Base-by-base conservation (phyloP, 2,329 filamentous ascomycete genomes). In the Ophiostoma ulmi region DNA sequence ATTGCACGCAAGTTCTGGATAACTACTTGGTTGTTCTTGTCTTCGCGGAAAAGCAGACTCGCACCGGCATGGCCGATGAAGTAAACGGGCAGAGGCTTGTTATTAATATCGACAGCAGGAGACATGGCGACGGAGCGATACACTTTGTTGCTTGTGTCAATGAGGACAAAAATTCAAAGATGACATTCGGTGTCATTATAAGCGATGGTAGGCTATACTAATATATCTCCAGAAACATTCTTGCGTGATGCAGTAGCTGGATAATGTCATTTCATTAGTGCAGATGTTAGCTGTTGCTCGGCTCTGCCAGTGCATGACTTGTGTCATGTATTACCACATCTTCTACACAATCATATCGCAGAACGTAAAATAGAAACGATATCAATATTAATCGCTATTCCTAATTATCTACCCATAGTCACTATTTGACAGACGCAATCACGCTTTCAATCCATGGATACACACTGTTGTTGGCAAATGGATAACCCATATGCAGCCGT, bases 401-500 rank as follows among this genome's bases (percentile, higher is more conserved):
- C 13, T 44, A 67, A 17, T 44, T 36, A 64, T 52, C 63, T 22
- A n/a, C 14, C 26, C 2, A 35, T 3, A 31, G 31, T 13, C 63
- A 68, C 10, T 44, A 71, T 71, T 68, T 73, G 2, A 73, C 71
- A 7, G 78, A 78, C 8, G 70, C 75, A 80, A 87, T 83, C 1
- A 88, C 83, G 70, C 80, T 78, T 75, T 88, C 86, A 82, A 88
- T 85, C 87, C 86, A 89, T 1, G 86, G 85, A 76, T 87, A 88
- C 35, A 88, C 85, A 5, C 80, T 79, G 3, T 76, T 77, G 73
- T 88, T 88, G 0, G 86, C 86, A 75, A 83, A 77, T 5, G 89
- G 88, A 76, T 91, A 91, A 14, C 88, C 88, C 88, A 90, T 91
- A 75, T 91, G 88, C 73, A 89, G 76, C 41, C 86, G 80, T 0